A percentile compares a stretch with the other conserved stretches of the same genome.
Evolutionary conservation across 371 early-diverging fungal species (phyloP).

Genomic region (Mortierella sp.): DNA sequence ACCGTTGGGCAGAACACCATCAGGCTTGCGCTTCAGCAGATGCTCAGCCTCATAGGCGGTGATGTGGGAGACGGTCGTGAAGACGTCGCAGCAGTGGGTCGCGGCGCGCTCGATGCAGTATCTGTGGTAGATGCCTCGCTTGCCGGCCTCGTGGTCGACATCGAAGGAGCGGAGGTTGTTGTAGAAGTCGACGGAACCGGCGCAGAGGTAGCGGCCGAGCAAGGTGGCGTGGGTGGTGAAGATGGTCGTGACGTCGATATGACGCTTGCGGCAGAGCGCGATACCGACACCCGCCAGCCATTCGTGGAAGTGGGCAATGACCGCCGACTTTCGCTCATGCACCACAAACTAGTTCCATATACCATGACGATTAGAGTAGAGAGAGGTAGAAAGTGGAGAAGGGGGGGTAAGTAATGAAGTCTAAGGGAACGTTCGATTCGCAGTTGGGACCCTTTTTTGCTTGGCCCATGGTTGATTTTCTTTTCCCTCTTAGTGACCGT

Average conservation of each 20-base stretch:
- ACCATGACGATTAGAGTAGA: background rate
- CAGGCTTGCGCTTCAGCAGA: conserved; percentile 94
- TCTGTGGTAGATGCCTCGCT: conserved; percentile 96
- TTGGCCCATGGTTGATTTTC: no score
- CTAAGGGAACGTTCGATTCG: background rate
- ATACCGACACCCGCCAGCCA: conserved; percentile 96
- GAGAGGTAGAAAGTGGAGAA: background rate
- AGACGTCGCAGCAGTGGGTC: conserved; percentile 94
- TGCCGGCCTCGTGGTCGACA: conserved; percentile 96
- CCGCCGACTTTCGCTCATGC: conserved; percentile 72
- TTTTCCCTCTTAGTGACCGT: background rate
- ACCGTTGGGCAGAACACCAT: conserved; percentile 97
- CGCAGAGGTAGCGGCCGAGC: conserved; percentile 96
- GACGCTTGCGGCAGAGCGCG: conserved; percentile 88
- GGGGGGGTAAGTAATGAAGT: background rate
- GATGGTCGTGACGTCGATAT: conserved; percentile 91
- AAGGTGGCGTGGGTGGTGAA: conserved; percentile 98
- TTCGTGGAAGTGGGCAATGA: conserved; percentile 98
- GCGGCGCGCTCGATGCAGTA: conserved; percentile 97
- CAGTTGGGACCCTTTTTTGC: background rate
- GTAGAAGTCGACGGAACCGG: conserved; percentile 96
- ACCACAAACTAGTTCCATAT: conserved; percentile 64
- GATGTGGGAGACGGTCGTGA: conserved; percentile 96
- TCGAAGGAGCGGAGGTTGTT: conserved; percentile 92
- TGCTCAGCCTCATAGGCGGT: conserved; percentile 98